Conservation (phyloP, 1,284 basidiomycete species). For the Cutaneotrichosporon cavernicola region DNA sequence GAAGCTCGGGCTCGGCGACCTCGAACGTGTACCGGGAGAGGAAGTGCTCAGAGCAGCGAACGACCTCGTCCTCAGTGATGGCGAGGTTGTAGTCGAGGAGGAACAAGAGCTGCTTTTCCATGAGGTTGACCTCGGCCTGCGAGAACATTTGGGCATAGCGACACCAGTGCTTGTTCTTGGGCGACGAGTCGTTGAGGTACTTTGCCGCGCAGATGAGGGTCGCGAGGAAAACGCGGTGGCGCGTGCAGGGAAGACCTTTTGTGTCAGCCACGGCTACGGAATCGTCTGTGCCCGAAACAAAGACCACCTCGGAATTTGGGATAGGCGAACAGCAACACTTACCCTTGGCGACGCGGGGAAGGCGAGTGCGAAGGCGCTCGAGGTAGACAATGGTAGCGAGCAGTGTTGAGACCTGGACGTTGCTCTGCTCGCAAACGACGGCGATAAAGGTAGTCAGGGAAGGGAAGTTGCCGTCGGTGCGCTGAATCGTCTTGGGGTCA, state of each 20-base stretch:
- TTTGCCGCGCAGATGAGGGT: conserved; percentile 95
- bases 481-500: conserved; percentile 29
- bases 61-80: conserved; percentile 58
- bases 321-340: conserved; percentile 19
- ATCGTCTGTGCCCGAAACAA: neutral
- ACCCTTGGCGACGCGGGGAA: conserved; percentile 86
- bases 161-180: conserved; percentile 92
- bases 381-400: conserved; percentile 91
- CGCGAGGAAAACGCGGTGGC: conserved; percentile 94
- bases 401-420: conserved; percentile 88
- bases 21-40: conserved; percentile 50
- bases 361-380: conserved; percentile 74
- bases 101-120: conserved; percentile 92
- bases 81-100: conserved; percentile 68
- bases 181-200: conserved; percentile 94
- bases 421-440: conserved; percentile 77
- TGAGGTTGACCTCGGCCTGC: conserved; percentile 72
- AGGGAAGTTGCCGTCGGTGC: conserved; percentile 57
- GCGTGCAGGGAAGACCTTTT: conserved; percentile 82
- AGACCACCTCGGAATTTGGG: neutral
- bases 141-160: conserved; percentile 68
- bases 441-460: conserved; percentile 84
- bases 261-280: conserved; percentile 5
- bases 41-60: conserved; percentile 79
- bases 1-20: conserved; percentile 13